Conservation (phyloP, 2,329 filamentous ascomycete genomes). For the Aspergillus puulaauensis region DNA sequence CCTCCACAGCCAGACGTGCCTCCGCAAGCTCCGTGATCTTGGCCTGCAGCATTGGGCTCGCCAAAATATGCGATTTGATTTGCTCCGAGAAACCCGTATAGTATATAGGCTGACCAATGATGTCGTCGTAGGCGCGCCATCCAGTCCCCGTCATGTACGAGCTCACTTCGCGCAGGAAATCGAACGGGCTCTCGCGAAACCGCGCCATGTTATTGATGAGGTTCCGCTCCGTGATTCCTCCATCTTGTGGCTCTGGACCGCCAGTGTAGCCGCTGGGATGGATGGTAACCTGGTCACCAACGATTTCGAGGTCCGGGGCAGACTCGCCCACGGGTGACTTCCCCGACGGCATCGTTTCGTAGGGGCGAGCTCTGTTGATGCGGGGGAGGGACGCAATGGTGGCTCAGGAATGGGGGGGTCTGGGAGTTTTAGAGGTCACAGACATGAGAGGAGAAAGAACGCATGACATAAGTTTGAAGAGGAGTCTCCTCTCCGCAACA, state of each 20-base stretch:
- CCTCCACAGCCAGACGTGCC: slow-evolving; percentile 71
- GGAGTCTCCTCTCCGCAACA: background rate
- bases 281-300: slow-evolving; percentile 71
- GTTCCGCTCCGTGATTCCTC: slow-evolving; percentile 50
- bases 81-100: slow-evolving; percentile 89
- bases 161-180: slow-evolving; percentile 90
- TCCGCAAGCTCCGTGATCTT: slow-evolving; percentile 77
- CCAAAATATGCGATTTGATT: slow-evolving; percentile 77
- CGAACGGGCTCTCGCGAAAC: slow-evolving; percentile 70
- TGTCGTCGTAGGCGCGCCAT: slow-evolving; percentile 90
- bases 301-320: slow-evolving; percentile 74
- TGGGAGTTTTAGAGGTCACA: slow-evolving; percentile 5
- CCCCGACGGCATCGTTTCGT: slow-evolving; percentile 31
- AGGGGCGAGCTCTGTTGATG: background rate
- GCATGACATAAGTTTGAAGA: slow-evolving; percentile 3
- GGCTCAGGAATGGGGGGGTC: slow-evolving; percentile 1
- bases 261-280: slow-evolving; percentile 66
- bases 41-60: slow-evolving; percentile 69
- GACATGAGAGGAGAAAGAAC: background rate
- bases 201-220: slow-evolving; percentile 74
- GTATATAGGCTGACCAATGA: slow-evolving; percentile 90
- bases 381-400: background rate
- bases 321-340: slow-evolving; percentile 42
- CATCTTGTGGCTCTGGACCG: slow-evolving; percentile 37
- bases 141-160: slow-evolving; percentile 84